These are phyloP conservation scores for Penicillium sclerotiorum DNA, from an alignment of 2,329 filamentous ascomycete genomes.

Conservation along the genomic window DNA sequence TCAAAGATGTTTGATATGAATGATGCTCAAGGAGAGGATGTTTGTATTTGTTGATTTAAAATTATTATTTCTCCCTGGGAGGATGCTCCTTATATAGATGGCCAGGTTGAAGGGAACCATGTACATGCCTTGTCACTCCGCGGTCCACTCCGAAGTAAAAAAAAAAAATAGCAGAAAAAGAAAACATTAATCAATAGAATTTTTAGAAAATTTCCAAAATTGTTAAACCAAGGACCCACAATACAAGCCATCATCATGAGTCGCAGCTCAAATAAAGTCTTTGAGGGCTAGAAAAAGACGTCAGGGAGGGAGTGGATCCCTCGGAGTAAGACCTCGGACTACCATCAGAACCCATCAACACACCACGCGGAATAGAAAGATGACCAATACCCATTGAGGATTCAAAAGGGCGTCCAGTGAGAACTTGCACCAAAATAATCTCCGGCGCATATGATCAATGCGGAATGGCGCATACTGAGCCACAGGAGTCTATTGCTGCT, in stretches of 20 bases:
- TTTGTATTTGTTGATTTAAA: background rate
- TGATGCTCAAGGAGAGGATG: background rate
- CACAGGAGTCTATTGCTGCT: background rate
- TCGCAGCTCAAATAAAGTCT: slow-evolving; percentile 6
- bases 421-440: background rate
- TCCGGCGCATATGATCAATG: background rate
- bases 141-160: slow-evolving; percentile 3
- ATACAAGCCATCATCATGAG: slow-evolving; percentile 4
- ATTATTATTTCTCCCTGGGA: background rate
- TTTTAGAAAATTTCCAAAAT: background rate
- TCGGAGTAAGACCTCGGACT: slow-evolving; percentile 7
- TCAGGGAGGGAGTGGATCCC: background rate
- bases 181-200: background rate
- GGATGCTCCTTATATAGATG: slow-evolving; percentile 4
- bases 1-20: background rate
- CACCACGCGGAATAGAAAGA: background rate
- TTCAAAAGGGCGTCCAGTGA: slow-evolving; percentile 2
- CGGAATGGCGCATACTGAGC: background rate
- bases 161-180: background rate
- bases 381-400: background rate
- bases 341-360: no score
- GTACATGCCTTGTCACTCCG: background rate
- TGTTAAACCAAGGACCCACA: background rate
- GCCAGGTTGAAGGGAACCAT: background rate
- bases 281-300: slow-evolving; percentile 4